phyloP scores from a whole-genome alignment of 805 yeast genomes.

The Saccharomycopsis fermentans region DNA sequence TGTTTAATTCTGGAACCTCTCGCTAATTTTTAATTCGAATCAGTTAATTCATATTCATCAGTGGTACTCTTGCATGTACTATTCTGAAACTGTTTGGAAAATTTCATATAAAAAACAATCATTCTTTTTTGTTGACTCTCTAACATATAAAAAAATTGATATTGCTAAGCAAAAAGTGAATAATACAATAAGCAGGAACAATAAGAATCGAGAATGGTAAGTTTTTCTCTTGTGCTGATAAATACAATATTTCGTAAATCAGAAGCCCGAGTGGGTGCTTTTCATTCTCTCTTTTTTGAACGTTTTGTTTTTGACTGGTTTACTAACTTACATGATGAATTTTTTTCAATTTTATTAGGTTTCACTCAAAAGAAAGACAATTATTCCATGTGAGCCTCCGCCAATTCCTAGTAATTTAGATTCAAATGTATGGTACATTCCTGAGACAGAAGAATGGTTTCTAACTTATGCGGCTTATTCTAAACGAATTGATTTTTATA shows the following conservation, averaged over 20 bases:
- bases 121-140: background rate
- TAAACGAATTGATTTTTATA: constrained; percentile 60
- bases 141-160: background rate
- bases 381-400: constrained; percentile 47
- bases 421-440: constrained; percentile 69
- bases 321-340: background rate
- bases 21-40: too few relatives aligned
- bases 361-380: constrained; percentile 64
- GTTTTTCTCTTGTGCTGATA: background rate
- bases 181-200: background rate
- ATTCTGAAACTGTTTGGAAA: too few relatives aligned
- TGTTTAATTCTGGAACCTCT: too few relatives aligned
- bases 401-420: constrained; percentile 44
- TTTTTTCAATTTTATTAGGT: constrained; percentile 37
- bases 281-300: too few relatives aligned
- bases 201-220: background rate
- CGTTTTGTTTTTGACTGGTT: background rate
- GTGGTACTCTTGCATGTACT: background rate
- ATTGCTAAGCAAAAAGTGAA: background rate
- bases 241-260: too few relatives aligned
- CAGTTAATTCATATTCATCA: background rate
- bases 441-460: constrained; percentile 87
- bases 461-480: constrained; percentile 65
- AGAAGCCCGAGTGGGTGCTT: too few relatives aligned
- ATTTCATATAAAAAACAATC: background rate